Evolutionary conservation across 805 yeast species (phyloP).

Genomic region (Saccharomycopsis capsularis): DNA sequence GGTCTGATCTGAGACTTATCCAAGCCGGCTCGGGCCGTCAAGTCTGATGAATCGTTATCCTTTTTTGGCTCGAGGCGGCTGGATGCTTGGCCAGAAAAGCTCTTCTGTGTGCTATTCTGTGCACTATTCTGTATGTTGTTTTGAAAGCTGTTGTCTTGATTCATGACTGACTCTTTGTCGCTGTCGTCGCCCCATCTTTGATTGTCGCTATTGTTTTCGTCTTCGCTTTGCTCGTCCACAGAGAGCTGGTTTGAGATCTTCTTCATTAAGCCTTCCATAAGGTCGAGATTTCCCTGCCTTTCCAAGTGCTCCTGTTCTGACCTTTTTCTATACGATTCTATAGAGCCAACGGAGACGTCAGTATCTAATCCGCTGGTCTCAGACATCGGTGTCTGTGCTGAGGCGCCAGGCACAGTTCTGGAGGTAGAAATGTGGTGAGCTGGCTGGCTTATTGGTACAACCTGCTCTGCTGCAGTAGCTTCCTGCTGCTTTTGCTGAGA

Average conservation of each 20-base stretch:
- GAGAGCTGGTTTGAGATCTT: slow-evolving; percentile 17
- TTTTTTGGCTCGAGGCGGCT: neutral
- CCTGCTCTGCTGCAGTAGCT: neutral
- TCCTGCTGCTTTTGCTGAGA: too few species aligned
- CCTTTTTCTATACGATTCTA: slow-evolving; percentile 6
- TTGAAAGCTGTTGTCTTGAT: neutral
- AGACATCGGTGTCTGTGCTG: neutral
- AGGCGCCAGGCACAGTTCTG: neutral
- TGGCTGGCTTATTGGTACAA: neutral
- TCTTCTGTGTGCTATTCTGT: neutral
- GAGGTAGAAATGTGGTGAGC: neutral
- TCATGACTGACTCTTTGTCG: neutral
- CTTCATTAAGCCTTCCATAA: slow-evolving; percentile 14
- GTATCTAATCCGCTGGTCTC: neutral
- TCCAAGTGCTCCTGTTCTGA: slow-evolving; percentile 14
- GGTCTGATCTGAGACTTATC: neutral
- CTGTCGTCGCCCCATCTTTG: neutral
- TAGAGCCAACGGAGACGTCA: slow-evolving; percentile 7
- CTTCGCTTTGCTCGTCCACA: slow-evolving; percentile 1
- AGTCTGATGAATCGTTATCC: neutral
- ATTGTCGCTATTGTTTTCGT: neutral
- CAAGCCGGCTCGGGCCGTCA: neutral
- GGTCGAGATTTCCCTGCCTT: slow-evolving; percentile 11
- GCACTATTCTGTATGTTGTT: neutral
- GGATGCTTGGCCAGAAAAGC: neutral